Base-by-base conservation (phyloP, 306 rosid species). In the Sophora flavescens region DNA sequence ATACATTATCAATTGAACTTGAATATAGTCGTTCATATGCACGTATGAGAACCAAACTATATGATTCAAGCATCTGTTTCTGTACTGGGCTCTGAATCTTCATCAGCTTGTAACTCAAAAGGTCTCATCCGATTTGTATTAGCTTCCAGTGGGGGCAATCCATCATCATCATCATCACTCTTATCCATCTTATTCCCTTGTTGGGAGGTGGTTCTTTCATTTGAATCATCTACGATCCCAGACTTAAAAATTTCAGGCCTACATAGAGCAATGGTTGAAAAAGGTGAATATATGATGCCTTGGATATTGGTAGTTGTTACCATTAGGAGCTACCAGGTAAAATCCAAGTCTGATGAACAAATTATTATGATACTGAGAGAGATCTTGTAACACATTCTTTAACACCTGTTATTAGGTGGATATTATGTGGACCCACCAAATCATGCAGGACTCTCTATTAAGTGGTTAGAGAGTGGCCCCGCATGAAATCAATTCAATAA, bases 71-170 rank as follows among this genome's bases (percentile, higher is more conserved):
- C 83, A 78, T 90, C 88, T 47, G 68, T 45, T 72, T 81, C 96
- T 26, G 96, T 89, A 77, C 63, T 32, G 62, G 91, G 77, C 36
- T 82, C 88, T 3, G 88, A 86, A 60, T 87, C 93, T 13, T 78
- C 68, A 36, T 87, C 86, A 1, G 84, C 45, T 74, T 80, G 83
- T 62, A 72, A 72, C 52, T 83, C 91, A 50, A 62, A 53, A n/a
- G 97, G 98, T 85, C 87, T 84, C 50, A 81, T 54, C 84, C 98
- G 84, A 86, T 94, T 94, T 10, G 72, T 89, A 75, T 94, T 92
- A 64, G 94, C 97, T 85, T 94, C 97, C 52, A 92, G 39, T 7
- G 98, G 99, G 61, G 97, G 96, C 45, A 95, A 84, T 64, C 92
- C 97, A 76, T 87, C 96, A 70, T 85, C 77, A 38, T n/a, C n/a